Conservation (phyloP, 1,284 basidiomycete species). For the Moesziomyces sp. region DNA sequence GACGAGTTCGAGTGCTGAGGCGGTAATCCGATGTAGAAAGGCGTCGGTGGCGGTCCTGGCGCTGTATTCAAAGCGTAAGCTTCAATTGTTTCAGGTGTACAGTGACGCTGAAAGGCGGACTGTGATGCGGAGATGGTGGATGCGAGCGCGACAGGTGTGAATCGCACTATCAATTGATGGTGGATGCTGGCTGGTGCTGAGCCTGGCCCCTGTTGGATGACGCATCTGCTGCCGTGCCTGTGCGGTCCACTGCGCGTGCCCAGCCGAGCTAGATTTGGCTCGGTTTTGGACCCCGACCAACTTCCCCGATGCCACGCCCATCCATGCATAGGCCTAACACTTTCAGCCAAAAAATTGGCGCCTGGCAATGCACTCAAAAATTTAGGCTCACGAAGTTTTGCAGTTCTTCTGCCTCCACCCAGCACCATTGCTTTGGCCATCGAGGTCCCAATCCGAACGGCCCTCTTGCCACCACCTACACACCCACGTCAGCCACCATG, state of each 20-base stretch:
- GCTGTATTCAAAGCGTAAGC: too few relatives aligned
- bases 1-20: too few relatives aligned
- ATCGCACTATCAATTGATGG: background rate
- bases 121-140: conserved; percentile 11
- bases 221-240: conserved; percentile 21
- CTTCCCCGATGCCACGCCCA: too few relatives aligned
- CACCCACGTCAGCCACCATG: conserved; percentile 12
- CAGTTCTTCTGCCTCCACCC: background rate
- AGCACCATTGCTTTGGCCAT: background rate
- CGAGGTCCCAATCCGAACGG: too few relatives aligned
- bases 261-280: background rate
- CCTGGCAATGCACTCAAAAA: background rate
- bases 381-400: background rate
- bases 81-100: too few relatives aligned
- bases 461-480: background rate
- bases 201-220: conserved; percentile 34
- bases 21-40: too few relatives aligned
- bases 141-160: background rate
- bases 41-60: too few relatives aligned
- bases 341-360: background rate
- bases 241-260: background rate
- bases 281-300: background rate
- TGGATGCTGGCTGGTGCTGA: conserved; percentile 3
- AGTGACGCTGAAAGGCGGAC: too few relatives aligned
- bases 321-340: background rate